Evolutionary conservation across 345 rosid genomes (phyloP), one percentile per base, ranked within the genome.

Genomic region (Eutrema japonicum): DNA sequence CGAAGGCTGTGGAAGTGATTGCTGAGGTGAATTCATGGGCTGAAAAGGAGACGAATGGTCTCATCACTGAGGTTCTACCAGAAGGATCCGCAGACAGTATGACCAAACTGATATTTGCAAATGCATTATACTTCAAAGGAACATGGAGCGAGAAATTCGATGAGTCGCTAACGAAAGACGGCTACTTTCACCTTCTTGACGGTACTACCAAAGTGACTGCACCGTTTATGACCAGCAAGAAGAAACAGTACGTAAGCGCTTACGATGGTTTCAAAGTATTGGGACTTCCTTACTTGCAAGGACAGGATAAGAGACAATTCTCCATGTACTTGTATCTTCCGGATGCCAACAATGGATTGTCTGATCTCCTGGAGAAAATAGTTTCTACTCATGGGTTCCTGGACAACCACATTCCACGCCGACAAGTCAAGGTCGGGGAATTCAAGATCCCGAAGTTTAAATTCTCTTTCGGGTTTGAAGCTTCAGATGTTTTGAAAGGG

Each of bases 61-160:
- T 93, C 9, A 85, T 93, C 70, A 84, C 79, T 43, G 88, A 93
- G 73, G 79, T 93, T 76, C 86, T 93, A 42, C 89, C 97, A 6
- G 52, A 84, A 12, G 88, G 86, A 10, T 83, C 96, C 3, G 88
- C 86, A 43, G 87, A 89, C 41, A 40, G 42, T 60, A 70, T 63
- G 32, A 85, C 94, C 10, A 82, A 77, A 73, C 86, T 93, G 50
- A 82, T 93, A 11, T 80, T 91, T 32, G 84, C 90, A 0, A 91
- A 89, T 82, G 98, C 92, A 14, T 81, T 93, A 30, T 93, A 93
- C 66, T 93, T 90, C 81, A 89, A 89, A 45, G 96, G 92, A 10
- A 80, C 88, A 75, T 93, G 98, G 98, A 74, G 29, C 49, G 88
- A 91, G 38, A 84, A 79, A 63, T 91, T 93, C 13, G 86, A 89